These are phyloP conservation scores for Paraphoma sp. DNA, from an alignment of 2,329 filamentous ascomycete genomes.

Conservation along the genomic window DNA sequence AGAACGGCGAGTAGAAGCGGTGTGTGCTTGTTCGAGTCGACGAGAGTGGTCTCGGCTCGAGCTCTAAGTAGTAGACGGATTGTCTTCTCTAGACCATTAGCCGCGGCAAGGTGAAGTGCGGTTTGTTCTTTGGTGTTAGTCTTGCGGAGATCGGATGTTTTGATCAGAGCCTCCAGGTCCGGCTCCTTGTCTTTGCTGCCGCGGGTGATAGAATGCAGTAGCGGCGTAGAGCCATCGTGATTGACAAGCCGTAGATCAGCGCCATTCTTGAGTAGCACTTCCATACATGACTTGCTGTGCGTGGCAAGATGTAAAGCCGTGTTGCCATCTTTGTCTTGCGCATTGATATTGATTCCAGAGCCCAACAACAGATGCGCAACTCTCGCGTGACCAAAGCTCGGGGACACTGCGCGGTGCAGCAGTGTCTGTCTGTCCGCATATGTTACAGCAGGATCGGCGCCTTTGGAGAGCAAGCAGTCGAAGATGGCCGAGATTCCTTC, in stretches of 20 bases:
- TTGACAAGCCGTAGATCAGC: constrained; percentile 27
- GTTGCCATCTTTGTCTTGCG: constrained; percentile 29
- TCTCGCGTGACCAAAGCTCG: constrained; percentile 19
- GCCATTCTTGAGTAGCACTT: constrained; percentile 31
- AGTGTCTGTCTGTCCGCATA: constrained; percentile 39
- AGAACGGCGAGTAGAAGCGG: constrained; percentile 39
- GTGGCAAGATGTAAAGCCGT: constrained; percentile 37
- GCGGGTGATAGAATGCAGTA: constrained; percentile 21
- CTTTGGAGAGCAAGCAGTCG: constrained; percentile 31
- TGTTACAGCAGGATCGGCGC: constrained; percentile 25
- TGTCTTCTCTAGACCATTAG: constrained; percentile 29
- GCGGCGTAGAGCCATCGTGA: constrained; percentile 27
- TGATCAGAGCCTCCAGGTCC: constrained; percentile 32
- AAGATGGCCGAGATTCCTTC: constrained; percentile 27
- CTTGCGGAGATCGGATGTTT: constrained; percentile 26
- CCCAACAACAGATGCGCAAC: constrained; percentile 31
- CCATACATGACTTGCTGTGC: constrained; percentile 28
- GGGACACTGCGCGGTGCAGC: constrained; percentile 34
- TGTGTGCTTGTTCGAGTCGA: constrained; percentile 32
- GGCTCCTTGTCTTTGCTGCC: constrained; percentile 24
- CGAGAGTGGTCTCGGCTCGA: constrained; percentile 26
- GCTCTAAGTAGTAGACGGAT: constrained; percentile 31
- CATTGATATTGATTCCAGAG: constrained; percentile 27
- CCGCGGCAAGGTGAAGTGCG: constrained; percentile 38
- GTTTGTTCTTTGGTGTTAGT: constrained; percentile 22